These are phyloP conservation scores for Raffaelea arxii DNA, from an alignment of 2,329 filamentous ascomycete species.

Conservation along the genomic window DNA sequence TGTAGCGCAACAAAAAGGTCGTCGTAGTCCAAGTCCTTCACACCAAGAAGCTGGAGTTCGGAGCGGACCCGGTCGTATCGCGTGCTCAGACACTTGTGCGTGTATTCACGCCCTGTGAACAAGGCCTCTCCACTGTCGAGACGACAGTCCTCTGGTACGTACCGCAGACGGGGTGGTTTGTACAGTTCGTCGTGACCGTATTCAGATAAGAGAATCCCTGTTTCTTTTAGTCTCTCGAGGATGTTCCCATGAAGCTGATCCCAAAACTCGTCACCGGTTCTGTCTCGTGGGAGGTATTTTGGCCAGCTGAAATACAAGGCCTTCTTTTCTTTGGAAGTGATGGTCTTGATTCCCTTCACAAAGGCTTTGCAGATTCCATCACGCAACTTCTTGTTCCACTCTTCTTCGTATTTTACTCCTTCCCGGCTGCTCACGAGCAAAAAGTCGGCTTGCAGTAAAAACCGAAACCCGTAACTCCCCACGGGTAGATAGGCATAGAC, in stretches of 20 bases:
- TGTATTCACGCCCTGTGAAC: background rate
- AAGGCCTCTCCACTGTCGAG: background rate
- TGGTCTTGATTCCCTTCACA: background rate
- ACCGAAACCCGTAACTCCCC: slow-evolving; percentile 30
- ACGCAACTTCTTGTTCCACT: background rate
- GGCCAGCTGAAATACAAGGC: background rate
- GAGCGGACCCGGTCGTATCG: background rate
- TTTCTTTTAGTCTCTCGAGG: background rate
- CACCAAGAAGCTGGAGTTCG: background rate
- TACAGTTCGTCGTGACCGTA: background rate
- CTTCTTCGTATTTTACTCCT: slow-evolving; percentile 7
- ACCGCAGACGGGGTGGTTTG: background rate
- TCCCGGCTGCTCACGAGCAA: slow-evolving; percentile 33
- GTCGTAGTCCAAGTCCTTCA: background rate
- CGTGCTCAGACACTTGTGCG: background rate
- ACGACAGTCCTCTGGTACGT: background rate
- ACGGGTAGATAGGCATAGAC: slow-evolving; percentile 35
- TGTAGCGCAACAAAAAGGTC: background rate
- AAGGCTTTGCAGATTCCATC: background rate
- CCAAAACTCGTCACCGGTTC: background rate
- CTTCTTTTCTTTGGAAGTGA: background rate
- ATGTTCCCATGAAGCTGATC: background rate
- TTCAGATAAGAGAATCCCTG: background rate
- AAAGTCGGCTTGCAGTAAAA: slow-evolving; percentile 40
- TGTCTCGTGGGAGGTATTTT: background rate